Base-by-base conservation (phyloP, 441 rosid genomes). In the Gossypium gossypioides region DNA sequence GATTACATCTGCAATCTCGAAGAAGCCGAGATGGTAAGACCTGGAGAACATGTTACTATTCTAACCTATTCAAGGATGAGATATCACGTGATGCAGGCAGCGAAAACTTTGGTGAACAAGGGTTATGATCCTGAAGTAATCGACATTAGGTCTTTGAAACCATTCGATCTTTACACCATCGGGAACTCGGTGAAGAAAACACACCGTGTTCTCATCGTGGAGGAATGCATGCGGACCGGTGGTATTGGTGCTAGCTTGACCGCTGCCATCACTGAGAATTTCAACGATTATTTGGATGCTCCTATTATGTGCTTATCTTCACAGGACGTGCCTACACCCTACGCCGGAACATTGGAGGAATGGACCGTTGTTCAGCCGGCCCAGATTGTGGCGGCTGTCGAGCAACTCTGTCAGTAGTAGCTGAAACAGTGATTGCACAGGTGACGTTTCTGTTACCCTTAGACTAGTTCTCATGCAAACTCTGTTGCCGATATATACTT, bases 41-140 rank as follows among this genome's bases (percentile, higher is more conserved):
- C 96, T 0, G 95, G 97, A 18, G 96, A 91, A 78, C 93, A 91
- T 50, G 86, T 93, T 29, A 93, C 98, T 0, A 90, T 91, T 60
- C 71, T 93, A 34, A 93, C 98, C 21, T 90, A 91, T 77, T 93
- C 97, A 0, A 72, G 96, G 64, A 93, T 89, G 97, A 87, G 96
- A 81, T 91, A 93, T 82, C 97, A 93, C 64, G 98, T 89, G 76
- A 93, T 91, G 97, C 96, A 91, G 81, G 98, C 96, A 24, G 96
- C 96, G 18, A 93, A 89, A 79, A 91, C 92, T 3, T 77, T 91
- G 74, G 97, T 91, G 72, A 90, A 89, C 89, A 91, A 90, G 80
- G 97, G 96, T 48, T 91, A 87, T 19, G 97, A 90, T 74, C 98
- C 96, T 1, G 97, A 91, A 70, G 95, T 93, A 19, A 88, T 93